Evolutionary conservation across 1,139 yeast species (phyloP), one percentile per base, ranked within the genome.

Genomic region (Ogataea hybrid): DNA sequence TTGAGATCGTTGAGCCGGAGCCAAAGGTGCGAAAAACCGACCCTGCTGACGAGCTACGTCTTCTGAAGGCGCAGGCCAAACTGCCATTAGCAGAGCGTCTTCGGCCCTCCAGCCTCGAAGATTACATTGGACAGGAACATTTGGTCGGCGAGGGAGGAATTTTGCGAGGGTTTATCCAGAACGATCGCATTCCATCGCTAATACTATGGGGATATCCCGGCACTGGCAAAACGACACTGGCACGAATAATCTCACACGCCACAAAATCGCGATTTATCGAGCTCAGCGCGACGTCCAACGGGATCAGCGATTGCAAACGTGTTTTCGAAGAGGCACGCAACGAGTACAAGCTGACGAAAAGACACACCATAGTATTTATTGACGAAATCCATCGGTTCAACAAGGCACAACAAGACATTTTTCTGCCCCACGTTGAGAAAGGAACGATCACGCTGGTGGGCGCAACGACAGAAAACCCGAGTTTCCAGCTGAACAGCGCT

Each of bases 151-250:
- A 73, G 6, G 68, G 75, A 15, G 97, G 97, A 0, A 65, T 88
- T 0, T 63, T 94, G 12, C 69, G 86, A 32, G 81, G 83, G 36
- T 81, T 87, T 42, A 76, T 92, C 2, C 71, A 73, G 28, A 63
- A 75, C 2, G 84, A 79, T 32, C 67, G 65, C 50, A 77, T 80
- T 2, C 97, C 97, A 0, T 89, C 97, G 0, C 76, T 92, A 69
- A 79, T 92, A 6, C 67, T 92, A 11, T 92, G 97, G 97, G 99
- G 99, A 0, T 86, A 86, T 1, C 95, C 97, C 1, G 97, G 97
- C 0, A 92, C 84, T 2, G 99, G 99, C 0, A 92, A 92, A 59
- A 92, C 99, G 0, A 81, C 97, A 0, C 55, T 77, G 37, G 80
- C 81, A 1, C 59, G 85, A 40, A 79, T 84, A 18, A 70, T 85